phyloP scores from a whole-genome alignment of 495 filamentous ascomycete genomes.

The Daldinia decipiens region DNA sequence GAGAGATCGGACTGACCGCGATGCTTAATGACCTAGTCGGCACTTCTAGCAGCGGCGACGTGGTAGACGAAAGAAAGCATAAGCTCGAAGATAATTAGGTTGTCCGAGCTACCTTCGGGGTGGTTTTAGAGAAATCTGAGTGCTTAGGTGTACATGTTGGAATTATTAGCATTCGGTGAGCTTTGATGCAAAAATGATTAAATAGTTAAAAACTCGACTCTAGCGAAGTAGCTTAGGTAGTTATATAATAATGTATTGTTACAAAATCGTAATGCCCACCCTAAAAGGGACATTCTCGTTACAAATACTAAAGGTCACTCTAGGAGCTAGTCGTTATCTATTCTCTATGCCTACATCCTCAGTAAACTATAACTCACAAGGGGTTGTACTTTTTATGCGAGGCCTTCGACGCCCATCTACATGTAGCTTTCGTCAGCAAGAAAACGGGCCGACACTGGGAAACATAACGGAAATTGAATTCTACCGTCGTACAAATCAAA shows the following conservation, averaged over 20 bases:
- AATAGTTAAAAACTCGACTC: background rate
- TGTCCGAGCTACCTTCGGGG: background rate
- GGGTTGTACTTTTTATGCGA: too few relatives aligned
- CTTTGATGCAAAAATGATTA: background rate
- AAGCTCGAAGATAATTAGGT: constrained; percentile 38
- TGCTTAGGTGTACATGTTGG: background rate
- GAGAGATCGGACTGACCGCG: constrained; percentile 70
- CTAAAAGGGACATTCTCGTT: too few relatives aligned
- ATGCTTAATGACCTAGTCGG: constrained; percentile 48
- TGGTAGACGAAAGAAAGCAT: constrained; percentile 33
- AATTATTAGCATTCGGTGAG: background rate
- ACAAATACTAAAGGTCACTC: too few relatives aligned
- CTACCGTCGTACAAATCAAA: too few relatives aligned
- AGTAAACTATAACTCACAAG: too few relatives aligned
- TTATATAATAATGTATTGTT: background rate
- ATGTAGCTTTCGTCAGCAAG: too few relatives aligned
- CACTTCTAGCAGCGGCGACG: constrained; percentile 32
- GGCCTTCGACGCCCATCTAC: too few relatives aligned
- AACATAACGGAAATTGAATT: too few relatives aligned
- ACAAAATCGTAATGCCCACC: background rate
- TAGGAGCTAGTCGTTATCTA: too few relatives aligned
- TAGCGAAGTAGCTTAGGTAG: background rate
- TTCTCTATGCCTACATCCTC: too few relatives aligned
- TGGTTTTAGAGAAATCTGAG: background rate
- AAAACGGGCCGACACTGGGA: too few relatives aligned